phyloP scores from a whole-genome alignment of 2,329 filamentous ascomycete species.

The Colletotrichum sp. region DNA sequence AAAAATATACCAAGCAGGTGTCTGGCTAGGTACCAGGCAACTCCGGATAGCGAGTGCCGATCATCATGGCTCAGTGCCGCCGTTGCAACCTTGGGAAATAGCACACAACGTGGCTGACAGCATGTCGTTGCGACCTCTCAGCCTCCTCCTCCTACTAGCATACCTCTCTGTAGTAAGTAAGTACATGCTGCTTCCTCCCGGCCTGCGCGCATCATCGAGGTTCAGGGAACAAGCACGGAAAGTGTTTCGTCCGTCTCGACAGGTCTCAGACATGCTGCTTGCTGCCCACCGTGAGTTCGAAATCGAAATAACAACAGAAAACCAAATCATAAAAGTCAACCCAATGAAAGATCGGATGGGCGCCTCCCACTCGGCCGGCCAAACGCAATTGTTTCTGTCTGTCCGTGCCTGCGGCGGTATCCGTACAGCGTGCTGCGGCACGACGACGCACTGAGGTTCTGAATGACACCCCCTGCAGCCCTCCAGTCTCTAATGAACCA shows the following conservation, averaged over 20 bases:
- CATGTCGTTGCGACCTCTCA: neutral
- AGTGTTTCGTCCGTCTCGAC: neutral
- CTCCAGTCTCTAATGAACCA: neutral
- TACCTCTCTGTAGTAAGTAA: too few relatives aligned
- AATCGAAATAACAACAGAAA: neutral
- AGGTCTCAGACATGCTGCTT: neutral
- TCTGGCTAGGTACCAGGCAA: neutral
- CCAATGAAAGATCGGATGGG: neutral
- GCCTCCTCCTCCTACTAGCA: neutral
- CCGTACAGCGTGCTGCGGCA: neutral
- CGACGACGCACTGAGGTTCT: neutral
- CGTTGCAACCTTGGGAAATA: neutral
- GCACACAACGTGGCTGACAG: neutral
- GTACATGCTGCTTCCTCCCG: neutral
- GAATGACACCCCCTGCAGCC: neutral
- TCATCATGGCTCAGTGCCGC: neutral
- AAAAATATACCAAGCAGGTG: neutral
- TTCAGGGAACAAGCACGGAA: neutral
- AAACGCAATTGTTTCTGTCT: constrained; percentile 2
- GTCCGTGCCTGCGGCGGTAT: neutral
- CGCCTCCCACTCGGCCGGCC: neutral
- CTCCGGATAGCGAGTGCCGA: neutral
- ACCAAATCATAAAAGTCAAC: neutral
- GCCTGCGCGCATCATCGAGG: neutral
- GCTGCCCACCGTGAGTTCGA: neutral